Base-by-base conservation (phyloP, 1,284 basidiomycete genomes). In the Neolentinus lepideus region DNA sequence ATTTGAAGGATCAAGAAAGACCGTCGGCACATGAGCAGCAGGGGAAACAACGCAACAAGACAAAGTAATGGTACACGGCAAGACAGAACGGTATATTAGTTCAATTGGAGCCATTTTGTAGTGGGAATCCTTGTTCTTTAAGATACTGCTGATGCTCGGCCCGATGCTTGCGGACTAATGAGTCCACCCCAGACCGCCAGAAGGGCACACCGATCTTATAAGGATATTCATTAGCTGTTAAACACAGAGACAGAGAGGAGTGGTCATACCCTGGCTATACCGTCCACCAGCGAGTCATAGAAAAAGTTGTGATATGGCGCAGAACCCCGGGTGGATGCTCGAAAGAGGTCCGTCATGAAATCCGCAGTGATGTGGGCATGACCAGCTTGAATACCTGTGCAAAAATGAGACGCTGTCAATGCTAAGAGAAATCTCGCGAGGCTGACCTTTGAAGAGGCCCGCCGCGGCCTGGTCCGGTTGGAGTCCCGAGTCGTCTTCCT, bases 321-420 rank as follows among this genome's bases (percentile, higher is more conserved):
- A 26, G 81, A 72, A 2, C 90, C 92, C 22, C 87, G 79, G 3
- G 84, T 83, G 2, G 78, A 80, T 4, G 84, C 78, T 45, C 88
- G 78, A 69, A 95, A 87, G 25, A 94, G 62, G 55, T 80, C 72
- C 1, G 84, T 82, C 29, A 88, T 73, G 21, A 92, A 69, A 64
- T 92, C 86, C 35, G 80, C 83, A 0, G 88, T 83, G 61, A 94
- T 92, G 62, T 94, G 88, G 61, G 83, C 84, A 31, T 90, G 70
- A 22, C 88, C 88, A 25, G 76, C 80, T 61, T 85, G 76, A 16
- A 95, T 76, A 33, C 91, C 92, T 85, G 57, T 19, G 19, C n/a
- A 21, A n/a, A 21, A 43, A 29, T 43, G 22, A 14, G 21, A 10
- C 22, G 36, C 54, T n/a, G 22, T 8, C 25, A 31, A 54, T 12